Evolutionary conservation across 176 grass and related monocot genomes (phyloP).

Genomic region (Eragrostis curvula): DNA sequence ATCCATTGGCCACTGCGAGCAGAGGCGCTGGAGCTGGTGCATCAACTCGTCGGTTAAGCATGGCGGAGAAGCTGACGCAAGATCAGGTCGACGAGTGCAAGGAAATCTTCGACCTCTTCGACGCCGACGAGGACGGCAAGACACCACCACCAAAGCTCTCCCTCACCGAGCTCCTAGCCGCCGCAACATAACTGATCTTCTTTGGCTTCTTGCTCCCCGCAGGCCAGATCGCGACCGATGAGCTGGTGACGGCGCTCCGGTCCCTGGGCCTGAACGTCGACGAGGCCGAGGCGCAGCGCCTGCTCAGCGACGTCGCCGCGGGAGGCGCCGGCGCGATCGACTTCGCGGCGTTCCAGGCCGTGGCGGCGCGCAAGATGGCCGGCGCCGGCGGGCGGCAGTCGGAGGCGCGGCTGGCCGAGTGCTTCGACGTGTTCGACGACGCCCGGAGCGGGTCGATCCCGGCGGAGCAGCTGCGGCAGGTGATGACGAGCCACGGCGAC

Average conservation of each 20-base stretch:
- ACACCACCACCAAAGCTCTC: neutral
- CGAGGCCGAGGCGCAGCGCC: constrained; percentile 43
- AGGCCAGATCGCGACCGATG: constrained; percentile 44
- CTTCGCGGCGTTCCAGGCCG: constrained; percentile 47
- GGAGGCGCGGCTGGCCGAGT: constrained; percentile 38
- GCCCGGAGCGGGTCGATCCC: constrained; percentile 47
- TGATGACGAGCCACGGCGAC: constrained; percentile 53
- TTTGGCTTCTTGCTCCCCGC: neutral
- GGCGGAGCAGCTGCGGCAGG: constrained; percentile 64
- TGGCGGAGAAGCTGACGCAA: constrained; percentile 53
- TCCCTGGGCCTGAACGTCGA: constrained; percentile 57
- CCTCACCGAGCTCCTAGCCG: no score
- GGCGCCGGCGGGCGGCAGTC: neutral
- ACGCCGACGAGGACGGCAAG: constrained; percentile 57
- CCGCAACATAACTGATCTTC: neutral
- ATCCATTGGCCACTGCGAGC: neutral
- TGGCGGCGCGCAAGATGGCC: constrained; percentile 49
- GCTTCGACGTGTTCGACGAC: constrained; percentile 59
- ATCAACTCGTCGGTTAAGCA: neutral
- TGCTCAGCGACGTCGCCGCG: constrained; percentile 32
- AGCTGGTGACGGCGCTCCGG: constrained; percentile 50
- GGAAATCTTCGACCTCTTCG: constrained; percentile 64
- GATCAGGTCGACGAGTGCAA: constrained; percentile 54
- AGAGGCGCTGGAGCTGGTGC: neutral
- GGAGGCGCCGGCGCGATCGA: neutral